Base-by-base conservation (phyloP, 2,329 filamentous ascomycete genomes). In the Monilinia laxa region DNA sequence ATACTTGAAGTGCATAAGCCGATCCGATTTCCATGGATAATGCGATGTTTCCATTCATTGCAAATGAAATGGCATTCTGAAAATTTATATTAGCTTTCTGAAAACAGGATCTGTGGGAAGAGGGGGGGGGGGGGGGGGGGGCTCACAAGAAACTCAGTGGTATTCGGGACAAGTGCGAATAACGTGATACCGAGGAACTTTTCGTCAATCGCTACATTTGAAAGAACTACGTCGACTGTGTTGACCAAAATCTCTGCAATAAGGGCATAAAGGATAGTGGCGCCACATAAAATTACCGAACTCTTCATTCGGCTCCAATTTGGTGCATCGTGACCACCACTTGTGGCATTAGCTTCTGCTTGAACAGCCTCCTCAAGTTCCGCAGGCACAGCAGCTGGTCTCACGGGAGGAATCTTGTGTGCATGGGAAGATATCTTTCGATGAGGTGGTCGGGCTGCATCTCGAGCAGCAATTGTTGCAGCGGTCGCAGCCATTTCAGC, bases 31-130 rank as follows among this genome's bases (percentile, higher is more conserved):
- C 95, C 95, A 99, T 99, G 49, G 93, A 97, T 23, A 99, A 82
- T 0, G 95, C 95, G 78, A 99, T 98, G 78, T 99, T 99, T 68
- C 95, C 95, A 76, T 99, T 98, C 94, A 99, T 99, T 64, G 95
- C 95, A 77, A 99, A 99, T 0, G 93, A 97, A 68, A 99, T 99
- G 77, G 94, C 95, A 79, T 99, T 99, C 88, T 75, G 1, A 64
- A 49, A 28, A 51, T 56, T 40, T 14, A 66, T 51, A 63, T 75
- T 66, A 75, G 71, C 49, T 60, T 63, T 64, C 42, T 25, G 45
- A 16, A 20, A 25, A 60, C 66, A 20, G 45, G 20, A 35, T 14
- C n/a, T 9, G 9, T 25, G 11, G 23, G 49, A 28, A 23, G 9
- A n/a, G 10, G 79, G 28, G 28, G 28, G 28, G 28, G 28, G 28